Conservation (phyloP, 1,284 basidiomycete genomes). For the Cerioporus squamosus region DNA sequence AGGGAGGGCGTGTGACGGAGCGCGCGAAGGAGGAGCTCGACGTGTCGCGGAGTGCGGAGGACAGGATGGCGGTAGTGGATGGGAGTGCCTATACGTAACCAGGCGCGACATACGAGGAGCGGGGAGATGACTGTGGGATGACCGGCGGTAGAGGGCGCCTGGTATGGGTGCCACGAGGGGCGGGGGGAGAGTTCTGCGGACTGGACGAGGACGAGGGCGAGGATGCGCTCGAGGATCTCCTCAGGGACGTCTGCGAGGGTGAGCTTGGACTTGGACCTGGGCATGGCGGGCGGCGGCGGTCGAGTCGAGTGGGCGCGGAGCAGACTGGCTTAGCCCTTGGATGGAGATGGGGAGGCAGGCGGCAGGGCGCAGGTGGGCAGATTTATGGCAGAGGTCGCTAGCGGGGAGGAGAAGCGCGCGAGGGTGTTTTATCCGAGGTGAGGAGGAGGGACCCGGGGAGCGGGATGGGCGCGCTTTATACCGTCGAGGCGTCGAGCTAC, state of each 20-base stretch:
- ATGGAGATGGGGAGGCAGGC: slow-evolving; percentile 7
- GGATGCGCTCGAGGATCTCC: slow-evolving; percentile 58
- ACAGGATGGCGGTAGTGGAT: slow-evolving; percentile 54
- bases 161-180: slow-evolving; percentile 37
- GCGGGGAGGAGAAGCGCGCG: slow-evolving; percentile 14
- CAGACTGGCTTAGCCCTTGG: not conserved
- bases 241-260: slow-evolving; percentile 52
- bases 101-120: slow-evolving; percentile 51
- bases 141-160: slow-evolving; percentile 4
- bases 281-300: not conserved
- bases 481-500: not conserved
- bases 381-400: slow-evolving; percentile 19
- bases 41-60: slow-evolving; percentile 42
- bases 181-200: slow-evolving; percentile 19
- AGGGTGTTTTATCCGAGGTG: slow-evolving; percentile 18
- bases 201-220: slow-evolving; percentile 43
- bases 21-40: slow-evolving; percentile 43
- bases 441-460: slow-evolving; percentile 15
- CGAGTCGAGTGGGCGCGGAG: not conserved
- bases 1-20: slow-evolving; percentile 42
- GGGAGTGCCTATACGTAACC: slow-evolving; percentile 56
- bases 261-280: slow-evolving; percentile 13
- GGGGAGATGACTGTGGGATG: slow-evolving; percentile 37
- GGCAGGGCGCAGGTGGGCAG: slow-evolving; percentile 12
- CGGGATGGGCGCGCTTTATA: slow-evolving; percentile 22